Evolutionary conservation across 208 protist genomes (phyloP).

Genomic region (Phytomonas sp.): DNA sequence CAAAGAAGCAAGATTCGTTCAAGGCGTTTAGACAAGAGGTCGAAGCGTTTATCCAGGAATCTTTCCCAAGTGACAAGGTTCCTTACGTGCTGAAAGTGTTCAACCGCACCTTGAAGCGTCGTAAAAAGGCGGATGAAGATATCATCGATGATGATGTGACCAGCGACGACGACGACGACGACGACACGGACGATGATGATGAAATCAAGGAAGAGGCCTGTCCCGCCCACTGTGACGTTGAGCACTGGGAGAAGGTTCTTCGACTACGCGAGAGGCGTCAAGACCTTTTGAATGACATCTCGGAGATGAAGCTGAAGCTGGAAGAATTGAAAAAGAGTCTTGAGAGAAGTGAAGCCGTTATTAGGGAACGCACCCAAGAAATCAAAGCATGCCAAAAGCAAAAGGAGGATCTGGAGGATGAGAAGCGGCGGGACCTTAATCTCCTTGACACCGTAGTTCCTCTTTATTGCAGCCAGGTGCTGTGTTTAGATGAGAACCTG

Average conservation of each 20-base stretch:
- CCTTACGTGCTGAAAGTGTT: conserved; percentile 86
- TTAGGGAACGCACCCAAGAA: conserved; percentile 56
- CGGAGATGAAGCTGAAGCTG: conserved; percentile 45
- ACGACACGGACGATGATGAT: conserved; percentile 84
- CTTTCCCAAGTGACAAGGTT: conserved; percentile 58
- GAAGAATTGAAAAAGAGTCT: conserved; percentile 23
- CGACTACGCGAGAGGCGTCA: conserved; percentile 85
- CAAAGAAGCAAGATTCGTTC: conserved; percentile 53
- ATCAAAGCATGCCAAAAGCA: conserved; percentile 67
- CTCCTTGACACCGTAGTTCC: conserved; percentile 89
- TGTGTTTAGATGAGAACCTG: conserved; percentile 38
- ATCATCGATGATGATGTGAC: conserved; percentile 80
- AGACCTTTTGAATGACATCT: conserved; percentile 82
- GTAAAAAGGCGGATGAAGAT: conserved; percentile 53
- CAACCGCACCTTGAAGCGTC: conserved; percentile 91
- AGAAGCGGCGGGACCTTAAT: conserved; percentile 95
- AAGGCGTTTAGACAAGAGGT: conserved; percentile 69
- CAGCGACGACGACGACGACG: conserved; percentile 72
- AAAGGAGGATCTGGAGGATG: conserved; percentile 82
- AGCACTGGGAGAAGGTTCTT: conserved; percentile 83
- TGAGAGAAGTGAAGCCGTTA: conserved; percentile 37
- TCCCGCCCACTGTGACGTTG: conserved; percentile 78
- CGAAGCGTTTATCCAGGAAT: conserved; percentile 75
- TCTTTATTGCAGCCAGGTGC: conserved; percentile 78
- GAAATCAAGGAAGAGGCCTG: conserved; percentile 89